Base-by-base conservation (phyloP, 331 rosid genomes). In the Ulmus americana region DNA sequence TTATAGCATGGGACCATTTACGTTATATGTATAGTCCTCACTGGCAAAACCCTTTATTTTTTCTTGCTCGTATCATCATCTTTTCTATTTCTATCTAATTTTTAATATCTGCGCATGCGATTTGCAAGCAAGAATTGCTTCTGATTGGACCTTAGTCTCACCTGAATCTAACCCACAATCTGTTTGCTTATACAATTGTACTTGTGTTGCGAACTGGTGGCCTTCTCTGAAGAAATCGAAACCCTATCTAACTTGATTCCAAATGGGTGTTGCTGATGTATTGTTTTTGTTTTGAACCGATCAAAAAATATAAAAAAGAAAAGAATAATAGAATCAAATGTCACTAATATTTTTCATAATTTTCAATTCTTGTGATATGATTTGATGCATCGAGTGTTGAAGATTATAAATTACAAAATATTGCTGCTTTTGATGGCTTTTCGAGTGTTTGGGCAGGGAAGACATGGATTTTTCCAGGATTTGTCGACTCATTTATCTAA, bases 1-100 rank as follows among this genome's bases (percentile, higher is more conserved):
- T 20, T 41, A 48, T 73, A 70, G 69, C 83, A 73, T 76, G 84
- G 90, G 85, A 82, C 88, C 83, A 86, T 77, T 77, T 83, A 63
- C 81, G 85, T 76, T 53, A 45, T 44, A 10, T 16, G 90, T 38
- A 74, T 77, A 95, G 88, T 84, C 95, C 79, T 82, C 76, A 63
- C 76, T 51, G 14, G 10, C 20, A 5, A 28, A 16, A 44, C 10
- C 74, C 70, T 11, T 40, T 71, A n/a, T 53, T 39, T 4, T 64
- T 55, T 54, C 15, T 10, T 3, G 28, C 16, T 44, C 10, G 6
- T 8, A 28, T 44, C 49, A 45, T 64, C 49, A 38, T 67, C 64
- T 53, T 75, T 56, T 63, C 55, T 70, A 38, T 35, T 56, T 35
- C 35, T 62, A 64, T 10, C 46, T 28, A 40, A 59, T 66, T 71